Base-by-base conservation (phyloP, 2,329 filamentous ascomycete species). In the Zymoseptoria ardabiliae region DNA sequence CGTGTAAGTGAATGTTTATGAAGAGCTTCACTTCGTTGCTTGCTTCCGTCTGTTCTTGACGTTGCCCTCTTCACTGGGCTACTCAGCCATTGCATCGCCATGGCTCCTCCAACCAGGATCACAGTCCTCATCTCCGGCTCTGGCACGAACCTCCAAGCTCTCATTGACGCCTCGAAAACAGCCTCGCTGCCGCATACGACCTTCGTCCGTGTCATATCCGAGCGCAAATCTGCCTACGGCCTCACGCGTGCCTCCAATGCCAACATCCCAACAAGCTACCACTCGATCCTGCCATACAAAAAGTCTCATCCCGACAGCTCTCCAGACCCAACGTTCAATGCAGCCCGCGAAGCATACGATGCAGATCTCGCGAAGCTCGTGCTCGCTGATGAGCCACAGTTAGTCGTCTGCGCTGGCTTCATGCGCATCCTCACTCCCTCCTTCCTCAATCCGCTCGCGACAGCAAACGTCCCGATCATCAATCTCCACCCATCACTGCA, bases 321-420 rank as follows among this genome's bases (percentile, higher is more conserved):
- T 45, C 76, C 78, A 5, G 71, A 78, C 6, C 66, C 67, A 3
- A 28, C 51, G 17, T 61, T 63, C 23, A 67, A 56, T 60, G 60
- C 71, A 50, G 87, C 85, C 1, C 83, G 91, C 22, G 76, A 81
- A 53, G 79, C 79, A 57, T 95, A 94, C 73, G 91, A 96, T 71
- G 82, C 84, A 13, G 89, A 89, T 50, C 78, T 96, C 63, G 89
- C 90, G 0, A 74, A 81, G 50, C 79, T 87, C 61, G 81, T 95
- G 56, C 77, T 93, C 22, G 72, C 75, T 4, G 82, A 87, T 63
- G 75, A 75, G 59, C 90, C 91, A 0, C 83, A 92, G 57, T 74
- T 96, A 57, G 84, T 96, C 54, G 87, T 94, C 8, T 88, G 91
- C 65, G 87, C 89, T 3, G 91, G 91, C 2, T 95, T 89, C 82